Percentiles rank a stretch among this genome's conserved stretches.
phyloP scores from a whole-genome alignment of 2,329 filamentous ascomycete species.

The Cytospora piceicola region DNA sequence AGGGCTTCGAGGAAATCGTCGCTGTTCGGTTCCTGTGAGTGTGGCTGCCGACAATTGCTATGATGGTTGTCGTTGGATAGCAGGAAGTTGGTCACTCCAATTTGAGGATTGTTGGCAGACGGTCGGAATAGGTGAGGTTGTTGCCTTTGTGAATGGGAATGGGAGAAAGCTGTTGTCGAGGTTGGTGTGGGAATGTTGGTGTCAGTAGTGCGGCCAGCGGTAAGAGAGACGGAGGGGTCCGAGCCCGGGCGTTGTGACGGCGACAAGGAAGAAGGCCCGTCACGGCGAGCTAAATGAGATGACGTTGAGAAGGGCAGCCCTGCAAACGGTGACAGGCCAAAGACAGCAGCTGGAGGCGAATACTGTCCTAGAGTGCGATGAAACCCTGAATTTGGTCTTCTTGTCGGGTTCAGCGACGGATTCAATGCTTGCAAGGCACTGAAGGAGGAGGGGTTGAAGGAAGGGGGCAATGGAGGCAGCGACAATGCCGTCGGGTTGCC shows the following conservation, averaged over 20 bases:
- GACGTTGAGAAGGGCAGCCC: constrained; percentile 19
- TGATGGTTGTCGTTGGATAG: neutral
- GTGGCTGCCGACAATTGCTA: neutral
- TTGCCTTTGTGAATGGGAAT: constrained; percentile 1
- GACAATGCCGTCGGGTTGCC: constrained; percentile 6
- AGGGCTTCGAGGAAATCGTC: constrained; percentile 35
- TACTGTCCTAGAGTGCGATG: neutral
- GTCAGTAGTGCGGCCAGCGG: neutral
- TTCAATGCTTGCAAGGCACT: constrained; percentile 9
- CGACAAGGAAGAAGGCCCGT: constrained; percentile 10
- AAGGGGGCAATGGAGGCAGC: constrained; percentile 10
- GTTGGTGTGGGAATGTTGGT: constrained; percentile 1
- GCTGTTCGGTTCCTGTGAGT: constrained; percentile 19
- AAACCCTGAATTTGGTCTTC: neutral
- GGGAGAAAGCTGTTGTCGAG: constrained; percentile 15
- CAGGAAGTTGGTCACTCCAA: neutral
- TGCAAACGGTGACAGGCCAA: constrained; percentile 2
- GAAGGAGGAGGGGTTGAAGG: constrained; percentile 10
- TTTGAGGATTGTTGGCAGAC: neutral
- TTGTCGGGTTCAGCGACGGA: constrained; percentile 7
- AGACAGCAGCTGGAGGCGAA: neutral
- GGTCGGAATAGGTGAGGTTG: neutral
- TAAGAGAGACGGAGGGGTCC: constrained; percentile 3
- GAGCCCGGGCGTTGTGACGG: constrained; percentile 14
- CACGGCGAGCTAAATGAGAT: constrained; percentile 17